phyloP scores from a whole-genome alignment of 1,284 basidiomycete species.

The Xerocomus amazonicus region DNA sequence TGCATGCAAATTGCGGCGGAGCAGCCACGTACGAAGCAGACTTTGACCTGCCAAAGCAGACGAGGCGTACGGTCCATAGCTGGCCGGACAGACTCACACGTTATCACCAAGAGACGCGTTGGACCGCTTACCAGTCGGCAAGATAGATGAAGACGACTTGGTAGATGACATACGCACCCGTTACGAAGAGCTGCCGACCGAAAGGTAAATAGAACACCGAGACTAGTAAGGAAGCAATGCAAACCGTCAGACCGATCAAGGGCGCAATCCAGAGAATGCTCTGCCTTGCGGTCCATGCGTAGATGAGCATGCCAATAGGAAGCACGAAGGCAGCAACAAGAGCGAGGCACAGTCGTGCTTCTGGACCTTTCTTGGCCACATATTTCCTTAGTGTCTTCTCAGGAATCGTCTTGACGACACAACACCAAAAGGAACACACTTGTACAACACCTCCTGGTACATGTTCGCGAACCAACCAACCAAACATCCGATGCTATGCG shows the following conservation, averaged over 20 bases:
- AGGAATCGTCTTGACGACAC: conserved; percentile 7
- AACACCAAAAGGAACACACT: conserved; percentile 12
- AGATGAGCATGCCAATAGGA: conserved; percentile 52
- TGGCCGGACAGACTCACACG: conserved; percentile 23
- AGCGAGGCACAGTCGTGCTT: conserved; percentile 60
- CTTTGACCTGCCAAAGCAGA: conserved; percentile 78
- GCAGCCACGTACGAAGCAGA: conserved; percentile 50
- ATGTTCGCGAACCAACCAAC: conserved; percentile 28
- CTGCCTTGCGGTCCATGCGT: conserved; percentile 39
- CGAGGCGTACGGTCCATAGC: conserved; percentile 72
- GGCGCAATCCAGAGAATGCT: conserved; percentile 42
- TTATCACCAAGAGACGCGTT: not conserved
- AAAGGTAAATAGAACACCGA: not conserved
- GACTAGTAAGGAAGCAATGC: not conserved
- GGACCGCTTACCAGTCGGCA: conserved; percentile 58
- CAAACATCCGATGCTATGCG: conserved; percentile 28
- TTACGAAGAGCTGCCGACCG: conserved; percentile 45
- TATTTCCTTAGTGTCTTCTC: conserved; percentile 25
- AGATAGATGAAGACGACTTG: conserved; percentile 68
- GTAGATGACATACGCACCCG: conserved; percentile 59
- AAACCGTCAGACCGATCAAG: conserved; percentile 42
- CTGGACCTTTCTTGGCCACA: conserved; percentile 48
- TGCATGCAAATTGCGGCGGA: not conserved
- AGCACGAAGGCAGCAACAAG: conserved; percentile 52
- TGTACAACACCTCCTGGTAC: conserved; percentile 52